Base-by-base conservation (phyloP, 2,329 filamentous ascomycete species). In the Sclerotinia trifoliorum region DNA sequence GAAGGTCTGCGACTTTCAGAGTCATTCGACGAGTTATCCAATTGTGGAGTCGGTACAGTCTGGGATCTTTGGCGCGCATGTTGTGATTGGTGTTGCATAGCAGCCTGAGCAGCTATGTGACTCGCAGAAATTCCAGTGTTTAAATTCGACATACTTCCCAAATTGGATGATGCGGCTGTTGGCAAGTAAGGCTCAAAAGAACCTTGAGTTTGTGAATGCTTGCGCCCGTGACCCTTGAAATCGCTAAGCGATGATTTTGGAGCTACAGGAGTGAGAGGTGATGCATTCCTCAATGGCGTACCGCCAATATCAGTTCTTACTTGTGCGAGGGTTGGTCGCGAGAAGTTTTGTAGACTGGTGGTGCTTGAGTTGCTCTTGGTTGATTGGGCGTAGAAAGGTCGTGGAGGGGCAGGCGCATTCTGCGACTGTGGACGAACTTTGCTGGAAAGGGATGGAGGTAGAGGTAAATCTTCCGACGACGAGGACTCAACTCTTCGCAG, bases 101-200 rank as follows among this genome's bases (percentile, higher is more conserved):
- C 91, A 13, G 91, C 88, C 79, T 93, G 91, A 24, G 91, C 91
- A 51, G 91, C 91, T 71, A 93, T 92, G 78, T 92, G 89, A 78
- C 90, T 92, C n/a, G 90, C 87, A 79, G 80, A 79, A 78, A 88
- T 75, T 46, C 77, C 77, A 8, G 77, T 76, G 78, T 78, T 79
- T 44, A 72, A 49, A 66, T 74, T 76, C 57, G 72, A 75, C 75
- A 76, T 77, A 55, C 67, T 75, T 68, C 71, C 69, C 48, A 75
- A 66, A 67, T 80, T 79, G 78, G 84, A 76, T 10, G 67, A 69
- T 51, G 73, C 74, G 80, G 77, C 80, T 78, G 87, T 88, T 29
- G 90, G 89, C 60, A 94, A 81, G 29, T 85, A 88, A 54, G 90
- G 87, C 77, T 94, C 91, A 76, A 94, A 94, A 75, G 89, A 86